phyloP scores from a whole-genome alignment of 441 rosid genomes.

The Bruguiera hainesii region DNA sequence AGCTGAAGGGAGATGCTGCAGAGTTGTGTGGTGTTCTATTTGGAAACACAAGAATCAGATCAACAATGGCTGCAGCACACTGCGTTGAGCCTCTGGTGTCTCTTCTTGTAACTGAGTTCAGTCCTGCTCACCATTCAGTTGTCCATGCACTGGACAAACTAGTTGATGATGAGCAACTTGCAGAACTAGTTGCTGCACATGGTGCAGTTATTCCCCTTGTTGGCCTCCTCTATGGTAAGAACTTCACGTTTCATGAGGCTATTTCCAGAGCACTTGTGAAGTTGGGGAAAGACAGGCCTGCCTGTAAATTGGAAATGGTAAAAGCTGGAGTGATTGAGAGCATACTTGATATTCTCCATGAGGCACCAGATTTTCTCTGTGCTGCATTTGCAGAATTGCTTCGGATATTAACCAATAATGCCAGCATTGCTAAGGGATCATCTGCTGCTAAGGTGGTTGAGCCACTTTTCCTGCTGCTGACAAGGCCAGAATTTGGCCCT shows the following conservation, averaged over 20 bases:
- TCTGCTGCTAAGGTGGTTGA: conserved; percentile 98
- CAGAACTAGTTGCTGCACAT: conserved; percentile 98
- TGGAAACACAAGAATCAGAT: conserved; percentile 89
- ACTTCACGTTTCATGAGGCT: conserved; percentile 93
- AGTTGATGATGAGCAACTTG: conserved; percentile 97
- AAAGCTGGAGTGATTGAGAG: conserved; percentile 97
- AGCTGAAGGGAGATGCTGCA: conserved; percentile 99
- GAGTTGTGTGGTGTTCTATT: conserved; percentile 97
- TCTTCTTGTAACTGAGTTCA: conserved; percentile 85
- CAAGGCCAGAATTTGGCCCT: conserved; percentile 85
- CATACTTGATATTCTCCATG: conserved; percentile 85
- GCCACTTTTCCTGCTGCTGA: conserved; percentile 77
- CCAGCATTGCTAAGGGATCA: conserved; percentile 91
- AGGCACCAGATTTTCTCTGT: conserved; percentile 96
- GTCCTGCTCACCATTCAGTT: conserved; percentile 96
- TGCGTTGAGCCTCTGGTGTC: conserved; percentile 99
- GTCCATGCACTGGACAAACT: conserved; percentile 96
- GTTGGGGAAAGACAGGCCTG: conserved; percentile 98
- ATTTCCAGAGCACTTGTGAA: conserved; percentile 97
- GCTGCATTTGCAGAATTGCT: conserved; percentile 95
- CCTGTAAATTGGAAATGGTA: conserved; percentile 98
- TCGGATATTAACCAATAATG: conserved; percentile 96
- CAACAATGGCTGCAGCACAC: conserved; percentile 98
- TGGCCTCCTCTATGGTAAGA: conserved; percentile 92
- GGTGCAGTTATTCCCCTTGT: conserved; percentile 99